Base-by-base conservation (phyloP, 108 stramenopile genomes). In the Asterionellopsis glacialis region DNA sequence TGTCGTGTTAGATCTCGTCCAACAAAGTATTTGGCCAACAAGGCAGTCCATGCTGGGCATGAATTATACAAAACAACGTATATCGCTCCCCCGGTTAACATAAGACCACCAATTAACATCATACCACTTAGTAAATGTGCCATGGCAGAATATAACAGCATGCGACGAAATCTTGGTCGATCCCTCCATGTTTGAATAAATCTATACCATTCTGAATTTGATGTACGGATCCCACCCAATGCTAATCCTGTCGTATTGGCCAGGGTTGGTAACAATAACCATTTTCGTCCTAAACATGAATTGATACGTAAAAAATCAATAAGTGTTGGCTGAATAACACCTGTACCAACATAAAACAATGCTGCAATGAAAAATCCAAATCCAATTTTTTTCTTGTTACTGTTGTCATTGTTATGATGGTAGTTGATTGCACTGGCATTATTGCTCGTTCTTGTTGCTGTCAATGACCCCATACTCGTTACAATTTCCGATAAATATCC, bases 31-130 rank as follows among this genome's bases (percentile, higher is more conserved):
- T 24, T 55, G 6, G 54, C 16, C 18, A 55, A 22, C 4, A 55
- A 9, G n/a, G 54, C 54, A 28, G 54, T 55, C 54, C 54, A 55
- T 16, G 54, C 54, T n/a, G 54, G 54, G 9, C 54, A 55, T 16
- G 19, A 21, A 40, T 55, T 55, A 40, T 55, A 55, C 23, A 55
- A 40, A 4, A 55, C 23, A 5, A 55, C 54, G 9, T 21, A 55
- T 6, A 55, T 40, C 4, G 18, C 22, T 22, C 54, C 54, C 1
- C 54, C 54, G 1, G 54, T 55, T 40, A 55, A 40, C 19, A 55
- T 16, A 7, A 55, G 7, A 9, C 54, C 54, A 7, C 54, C 54
- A 28, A 22, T 55, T 5, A 55, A 22, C 18, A 55, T 19, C 54
- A 55, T 55, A 28, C 54, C 54, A 40, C 54, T 55, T 5, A 55